phyloP scores from a whole-genome alignment of 768 basidiomycete genomes.

The Galerina sulciceps region DNA sequence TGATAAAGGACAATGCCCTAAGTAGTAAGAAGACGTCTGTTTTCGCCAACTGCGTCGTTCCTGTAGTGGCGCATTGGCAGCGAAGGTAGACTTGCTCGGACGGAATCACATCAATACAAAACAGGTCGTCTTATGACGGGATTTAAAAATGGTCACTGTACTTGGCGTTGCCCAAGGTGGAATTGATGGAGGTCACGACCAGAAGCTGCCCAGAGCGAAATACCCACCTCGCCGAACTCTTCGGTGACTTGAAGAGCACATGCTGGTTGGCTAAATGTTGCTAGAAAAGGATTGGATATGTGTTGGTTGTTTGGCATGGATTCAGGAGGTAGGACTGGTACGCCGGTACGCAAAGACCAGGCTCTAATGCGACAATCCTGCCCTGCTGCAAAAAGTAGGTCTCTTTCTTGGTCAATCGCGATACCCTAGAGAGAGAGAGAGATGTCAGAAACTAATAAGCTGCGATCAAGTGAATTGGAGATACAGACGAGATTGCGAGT shows the following conservation, averaged over 20 bases:
- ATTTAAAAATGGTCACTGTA: no score
- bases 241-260: conserved; percentile 54
- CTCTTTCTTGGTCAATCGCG: conserved; percentile 55
- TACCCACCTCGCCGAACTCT: conserved; percentile 34
- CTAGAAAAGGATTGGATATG: conserved; percentile 33
- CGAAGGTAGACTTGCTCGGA: no score
- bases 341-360: conserved; percentile 70
- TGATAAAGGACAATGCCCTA: no score
- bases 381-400: conserved; percentile 71
- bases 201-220: conserved; percentile 58
- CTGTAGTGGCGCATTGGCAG: no score
- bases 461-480: neutral
- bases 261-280: conserved; percentile 41
- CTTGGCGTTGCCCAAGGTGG: conserved; percentile 45
- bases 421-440: conserved; percentile 52
- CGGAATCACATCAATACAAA: no score
- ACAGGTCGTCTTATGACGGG: no score
- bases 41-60: no score
- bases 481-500: conserved; percentile 53
- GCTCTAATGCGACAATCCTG: conserved; percentile 65
- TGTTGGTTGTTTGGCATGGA: neutral
- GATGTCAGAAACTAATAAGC: neutral
- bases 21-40: no score
- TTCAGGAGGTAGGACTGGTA: conserved; percentile 32
- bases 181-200: conserved; percentile 51